Percentiles rank a stretch among this genome's conserved stretches.
Evolutionary conservation across 495 filamentous ascomycete species (phyloP).

Genomic region (Podospora didyma): DNA sequence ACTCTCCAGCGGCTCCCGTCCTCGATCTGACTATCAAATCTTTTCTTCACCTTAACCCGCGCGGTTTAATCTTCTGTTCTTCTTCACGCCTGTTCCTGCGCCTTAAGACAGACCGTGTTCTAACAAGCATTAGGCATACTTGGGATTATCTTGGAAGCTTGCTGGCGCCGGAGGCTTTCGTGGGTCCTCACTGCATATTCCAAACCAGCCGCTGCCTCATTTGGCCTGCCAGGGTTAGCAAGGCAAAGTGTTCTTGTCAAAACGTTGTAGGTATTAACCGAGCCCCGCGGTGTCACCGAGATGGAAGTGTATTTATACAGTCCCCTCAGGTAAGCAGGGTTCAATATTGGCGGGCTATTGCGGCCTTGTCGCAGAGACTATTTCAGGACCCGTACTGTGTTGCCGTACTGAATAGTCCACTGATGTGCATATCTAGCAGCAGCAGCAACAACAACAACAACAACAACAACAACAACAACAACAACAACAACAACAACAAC

Average conservation of each 20-base stretch:
- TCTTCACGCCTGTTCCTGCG: not conserved
- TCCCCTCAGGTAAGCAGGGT: constrained; percentile 2
- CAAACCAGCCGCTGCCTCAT: not conserved
- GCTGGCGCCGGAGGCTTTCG: not conserved
- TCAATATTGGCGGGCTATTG: too few species aligned
- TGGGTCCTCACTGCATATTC: not conserved
- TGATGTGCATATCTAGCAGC: not conserved
- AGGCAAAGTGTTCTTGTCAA: not conserved
- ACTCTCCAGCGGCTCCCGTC: not conserved
- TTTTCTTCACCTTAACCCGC: not conserved
- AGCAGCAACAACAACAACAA: not conserved
- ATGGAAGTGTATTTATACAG: constrained; percentile 8
- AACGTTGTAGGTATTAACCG: not conserved
- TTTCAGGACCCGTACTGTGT: not conserved
- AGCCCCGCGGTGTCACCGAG: not conserved
- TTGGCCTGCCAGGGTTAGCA: not conserved
- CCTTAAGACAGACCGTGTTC: not conserved
- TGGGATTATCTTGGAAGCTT: too few species aligned
- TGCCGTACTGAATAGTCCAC: not conserved
- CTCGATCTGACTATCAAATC: not conserved
- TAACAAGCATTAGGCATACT: not conserved
- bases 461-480: not conserved
- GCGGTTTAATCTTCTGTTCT: not conserved
- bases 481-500: not conserved
- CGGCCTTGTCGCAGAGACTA: not conserved